Base-by-base conservation (phyloP, 23 red algal species). In the Cyanidioschyzon merolae region DNA sequence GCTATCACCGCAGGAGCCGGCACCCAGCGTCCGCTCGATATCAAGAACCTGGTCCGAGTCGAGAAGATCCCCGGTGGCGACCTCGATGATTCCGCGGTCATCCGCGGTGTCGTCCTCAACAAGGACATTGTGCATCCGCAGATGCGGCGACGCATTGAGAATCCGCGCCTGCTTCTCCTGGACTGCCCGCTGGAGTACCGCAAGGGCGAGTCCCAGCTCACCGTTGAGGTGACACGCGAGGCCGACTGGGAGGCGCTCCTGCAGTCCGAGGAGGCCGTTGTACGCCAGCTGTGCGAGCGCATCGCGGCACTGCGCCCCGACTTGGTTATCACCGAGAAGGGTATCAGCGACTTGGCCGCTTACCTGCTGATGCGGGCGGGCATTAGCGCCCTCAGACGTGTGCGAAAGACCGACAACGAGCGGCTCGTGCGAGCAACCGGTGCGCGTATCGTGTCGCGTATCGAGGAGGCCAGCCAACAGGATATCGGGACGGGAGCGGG, bases 51-150 rank as follows among this genome's bases (percentile, higher is more conserved):
- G 75, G 85, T 84, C 1, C 90, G 89, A 75, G 80, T 98, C 39
- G 94, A 98, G 76, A 98, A 98, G 54, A 85, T 98, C 25, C 85
- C 94, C 34, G 94, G 94, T 77, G 94, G 94, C 27, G 84, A 89
- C 34, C 58, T 98, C n/a, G 26, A 41, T 32, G 94, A 91, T 37
- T 89, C 85, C 2, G 36, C 67, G 37, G 94, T 98, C 16, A 57
- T 98, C 39, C 76, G 85, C 41, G 94, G 94, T 39, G 94, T 98
- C 12, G 89, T 98, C 84, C 85, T 98, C 40, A 89, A 91, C 76
- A 98, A 98, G 83, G 94, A 98, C 68, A 88, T 98, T 50, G 80
- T 78, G 24, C 80, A 75, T 76, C 83, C 86, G 27, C 88, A 87
- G 50, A 98, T 98, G 94, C 79, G 85, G 37, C 84, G 94, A 67